These are phyloP conservation scores for Candida sojae DNA, from an alignment of 1,139 yeast species.

Conservation along the genomic window DNA sequence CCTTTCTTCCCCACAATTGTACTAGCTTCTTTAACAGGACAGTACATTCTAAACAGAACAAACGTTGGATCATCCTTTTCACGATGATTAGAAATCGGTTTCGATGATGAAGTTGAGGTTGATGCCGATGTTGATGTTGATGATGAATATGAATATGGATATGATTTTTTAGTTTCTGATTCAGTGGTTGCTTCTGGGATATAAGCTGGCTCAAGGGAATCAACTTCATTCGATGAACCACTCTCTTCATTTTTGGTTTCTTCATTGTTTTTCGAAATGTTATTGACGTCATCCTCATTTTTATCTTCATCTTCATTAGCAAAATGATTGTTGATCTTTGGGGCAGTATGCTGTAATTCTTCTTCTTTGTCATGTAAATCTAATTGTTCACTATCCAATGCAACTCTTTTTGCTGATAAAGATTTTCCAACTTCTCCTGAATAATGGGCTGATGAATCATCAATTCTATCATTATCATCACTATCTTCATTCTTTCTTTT, in stretches of 20 bases:
- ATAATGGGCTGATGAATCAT: conserved; percentile 19
- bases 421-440: not conserved
- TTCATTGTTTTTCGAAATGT: not conserved
- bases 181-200: conserved; percentile 4
- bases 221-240: not conserved
- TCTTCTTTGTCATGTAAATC: conserved; percentile 33
- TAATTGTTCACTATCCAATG: conserved; percentile 60
- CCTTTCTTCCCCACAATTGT: conserved; percentile 79
- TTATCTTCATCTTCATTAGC: conserved; percentile 4
- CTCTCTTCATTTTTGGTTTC: too few species aligned
- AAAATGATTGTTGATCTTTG: conserved; percentile 21
- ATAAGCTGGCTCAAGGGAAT: conserved; percentile 8
- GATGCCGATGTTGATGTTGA: not conserved
- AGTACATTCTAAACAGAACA: conserved; percentile 70
- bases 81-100: conserved; percentile 27
- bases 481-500: conserved; percentile 70
- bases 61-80: conserved; percentile 56
- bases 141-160: too few species aligned
- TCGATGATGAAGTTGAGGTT: conserved; percentile 15
- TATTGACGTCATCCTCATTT: not conserved
- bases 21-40: conserved; percentile 78
- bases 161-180: conserved; percentile 6
- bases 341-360: conserved; percentile 47
- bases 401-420: conserved; percentile 56
- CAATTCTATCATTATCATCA: conserved; percentile 39